A percentile compares a stretch with the other conserved stretches of the same genome.
Evolutionary conservation across 192 early-diverging fungal genomes (phyloP).

Genomic region (Pilobolus umbonatus): DNA sequence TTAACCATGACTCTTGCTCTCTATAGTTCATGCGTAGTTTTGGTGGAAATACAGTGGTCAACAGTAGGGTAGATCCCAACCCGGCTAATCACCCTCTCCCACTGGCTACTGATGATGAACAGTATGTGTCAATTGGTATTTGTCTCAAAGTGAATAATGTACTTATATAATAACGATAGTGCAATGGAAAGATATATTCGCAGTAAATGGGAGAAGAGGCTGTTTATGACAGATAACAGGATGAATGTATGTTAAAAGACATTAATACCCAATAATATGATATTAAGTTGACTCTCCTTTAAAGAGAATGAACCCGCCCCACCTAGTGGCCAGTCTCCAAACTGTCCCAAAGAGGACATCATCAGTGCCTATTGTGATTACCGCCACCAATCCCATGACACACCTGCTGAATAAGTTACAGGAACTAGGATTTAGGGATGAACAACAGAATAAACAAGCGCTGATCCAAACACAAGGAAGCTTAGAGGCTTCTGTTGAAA

Average conservation of each 20-base stretch:
- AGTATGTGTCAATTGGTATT: conserved; percentile 28
- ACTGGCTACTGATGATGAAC: conserved; percentile 49
- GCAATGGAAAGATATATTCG: conserved; percentile 89
- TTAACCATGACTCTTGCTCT: too few relatives aligned
- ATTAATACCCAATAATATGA: background rate
- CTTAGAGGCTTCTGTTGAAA: conserved; percentile 68
- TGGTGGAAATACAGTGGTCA: conserved; percentile 67
- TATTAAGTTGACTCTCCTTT: too few relatives aligned
- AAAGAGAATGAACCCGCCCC: background rate
- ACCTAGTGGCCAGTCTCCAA: background rate
- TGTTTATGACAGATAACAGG: conserved; percentile 12
- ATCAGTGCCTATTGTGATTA: conserved; percentile 15
- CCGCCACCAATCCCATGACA: background rate
- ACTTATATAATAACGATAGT: conserved; percentile 27
- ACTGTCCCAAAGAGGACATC: conserved; percentile 22
- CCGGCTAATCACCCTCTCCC: conserved; percentile 61
- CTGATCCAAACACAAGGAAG: conserved; percentile 67
- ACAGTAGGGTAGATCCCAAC: conserved; percentile 66
- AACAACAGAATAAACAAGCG: conserved; percentile 58
- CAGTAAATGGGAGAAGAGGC: conserved; percentile 86
- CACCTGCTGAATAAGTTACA: conserved; percentile 33
- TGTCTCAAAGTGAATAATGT: background rate
- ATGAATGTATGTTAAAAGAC: conserved; percentile 1
- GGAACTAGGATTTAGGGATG: conserved; percentile 85
- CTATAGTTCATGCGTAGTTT: conserved; percentile 8